Conservation (phyloP, 148 eudicot genomes). For the Vaccinium myrtillus region DNA sequence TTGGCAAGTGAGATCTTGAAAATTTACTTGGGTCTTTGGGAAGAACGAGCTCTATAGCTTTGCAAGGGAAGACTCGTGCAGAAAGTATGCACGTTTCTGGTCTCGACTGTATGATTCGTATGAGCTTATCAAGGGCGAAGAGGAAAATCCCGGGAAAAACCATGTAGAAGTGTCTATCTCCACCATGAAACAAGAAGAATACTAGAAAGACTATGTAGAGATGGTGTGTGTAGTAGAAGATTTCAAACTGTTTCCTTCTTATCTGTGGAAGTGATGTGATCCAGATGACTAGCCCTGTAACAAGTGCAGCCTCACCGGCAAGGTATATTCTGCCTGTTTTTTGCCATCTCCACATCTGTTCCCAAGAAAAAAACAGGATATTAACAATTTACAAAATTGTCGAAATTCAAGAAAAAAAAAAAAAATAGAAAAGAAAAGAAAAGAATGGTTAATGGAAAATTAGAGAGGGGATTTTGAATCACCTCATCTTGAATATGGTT, state of each 20-base stretch:
- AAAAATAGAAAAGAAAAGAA: no score
- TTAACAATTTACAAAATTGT: no score
- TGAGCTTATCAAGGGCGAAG: slow-evolving; percentile 64
- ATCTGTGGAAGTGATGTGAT: slow-evolving; percentile 76
- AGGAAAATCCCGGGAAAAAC: slow-evolving; percentile 75
- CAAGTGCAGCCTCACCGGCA: slow-evolving; percentile 73
- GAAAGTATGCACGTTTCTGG: slow-evolving; percentile 59
- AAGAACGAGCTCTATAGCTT: slow-evolving; percentile 59
- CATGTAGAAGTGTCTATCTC: slow-evolving; percentile 77
- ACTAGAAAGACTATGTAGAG: slow-evolving; percentile 58
- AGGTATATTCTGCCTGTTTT: slow-evolving; percentile 70
- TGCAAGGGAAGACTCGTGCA: slow-evolving; percentile 68
- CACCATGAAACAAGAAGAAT: slow-evolving; percentile 82
- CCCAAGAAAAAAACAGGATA: neutral
- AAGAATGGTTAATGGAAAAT: neutral
- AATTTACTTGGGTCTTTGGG: slow-evolving; percentile 74
- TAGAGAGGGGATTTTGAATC: slow-evolving; percentile 2
- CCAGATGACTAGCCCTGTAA: slow-evolving; percentile 64
- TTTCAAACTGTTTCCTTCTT: slow-evolving; percentile 63
- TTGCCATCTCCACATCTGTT: slow-evolving; percentile 91
- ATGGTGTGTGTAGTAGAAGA: slow-evolving; percentile 82
- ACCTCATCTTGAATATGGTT: slow-evolving; percentile 48
- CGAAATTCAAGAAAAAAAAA: neutral
- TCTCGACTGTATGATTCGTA: slow-evolving; percentile 62
- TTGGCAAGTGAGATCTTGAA: slow-evolving; percentile 4